Evolutionary conservation across 176 grass and related monocot genomes (phyloP).

Genomic region (Miscanthus lutarioriparius): DNA sequence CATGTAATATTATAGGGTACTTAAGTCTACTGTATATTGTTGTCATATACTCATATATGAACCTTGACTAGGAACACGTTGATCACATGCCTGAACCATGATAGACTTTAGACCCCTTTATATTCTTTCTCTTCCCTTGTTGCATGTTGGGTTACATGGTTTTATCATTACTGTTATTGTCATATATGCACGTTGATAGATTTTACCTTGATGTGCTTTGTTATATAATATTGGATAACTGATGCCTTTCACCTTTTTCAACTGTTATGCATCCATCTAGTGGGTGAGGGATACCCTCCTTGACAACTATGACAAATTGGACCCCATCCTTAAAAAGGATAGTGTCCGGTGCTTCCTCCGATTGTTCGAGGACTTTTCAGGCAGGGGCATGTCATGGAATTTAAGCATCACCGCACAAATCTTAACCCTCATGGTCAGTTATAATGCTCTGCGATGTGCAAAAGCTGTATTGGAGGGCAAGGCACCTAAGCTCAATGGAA

Average conservation of each 20-base stretch:
- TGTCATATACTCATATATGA: too few relatives aligned
- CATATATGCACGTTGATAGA: neutral
- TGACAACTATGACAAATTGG: neutral
- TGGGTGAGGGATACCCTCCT: neutral
- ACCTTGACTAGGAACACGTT: neutral
- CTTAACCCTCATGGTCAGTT: neutral
- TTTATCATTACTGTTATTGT: neutral
- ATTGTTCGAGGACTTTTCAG: neutral
- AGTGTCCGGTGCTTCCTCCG: neutral
- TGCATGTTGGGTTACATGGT: neutral
- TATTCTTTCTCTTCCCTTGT: neutral
- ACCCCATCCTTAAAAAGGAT: neutral
- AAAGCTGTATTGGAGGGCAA: conserved; percentile 18
- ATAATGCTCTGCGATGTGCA: conserved; percentile 1
- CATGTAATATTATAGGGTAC: neutral
- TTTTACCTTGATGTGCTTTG: neutral
- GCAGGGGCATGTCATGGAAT: neutral
- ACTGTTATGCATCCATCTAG: neutral
- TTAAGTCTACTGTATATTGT: too few relatives aligned
- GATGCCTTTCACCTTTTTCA: neutral
- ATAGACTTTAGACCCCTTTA: neutral
- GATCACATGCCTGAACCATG: neutral
- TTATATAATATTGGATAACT: neutral
- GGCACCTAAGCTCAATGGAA: neutral
- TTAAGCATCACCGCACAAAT: neutral